Evolutionary conservation across 192 early-diverging fungal genomes (phyloP), one percentile per base, ranked within the genome.

Genomic region (Dimargaris verticillata): DNA sequence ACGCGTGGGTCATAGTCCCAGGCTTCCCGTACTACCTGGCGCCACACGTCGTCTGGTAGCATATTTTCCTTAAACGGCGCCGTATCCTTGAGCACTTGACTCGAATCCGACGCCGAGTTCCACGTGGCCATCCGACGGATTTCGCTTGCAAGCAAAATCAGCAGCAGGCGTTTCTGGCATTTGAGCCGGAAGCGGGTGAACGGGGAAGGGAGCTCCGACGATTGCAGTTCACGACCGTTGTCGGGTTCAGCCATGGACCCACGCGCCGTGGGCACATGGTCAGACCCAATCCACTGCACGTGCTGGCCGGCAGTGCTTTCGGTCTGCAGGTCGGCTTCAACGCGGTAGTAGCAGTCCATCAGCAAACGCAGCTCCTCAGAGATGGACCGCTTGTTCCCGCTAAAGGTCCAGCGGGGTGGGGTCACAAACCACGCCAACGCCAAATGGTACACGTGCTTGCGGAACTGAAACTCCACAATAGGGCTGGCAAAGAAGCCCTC

Each of bases 1-100:
- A n/a, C n/a, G n/a, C n/a, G n/a, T n/a, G 95, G 90, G 42, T 83
- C 80, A 28, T 90, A 74, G 11, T 72, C 72, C 95, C 95, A 98
- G 5, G 92, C 90, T 62, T 83, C 83, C 18, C 71, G 70, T 13
- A 93, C 76, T 55, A 85, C 74, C 28, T 73, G 72, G 49, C 78
- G 75, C 93, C 92, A 98, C 12, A 78, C 76, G 41, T 84, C 80
- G 61, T 81, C 64, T 0, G 71, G 74, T 74, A 64, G 70, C 64
- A 41, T 55, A 48, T 66, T 65, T 7, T 61, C 52, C 15, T 46
- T 44, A 59, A 74, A 70, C 14, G 63, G 53, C 18, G 67, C 42
- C 5, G 68, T 55, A 41, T 74, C 75, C 3, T 68, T 70, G n/a
- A 72, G 70, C 43, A 57, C 63, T 18, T 67, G 20, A 28, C 58